Percentiles rank a stretch among this genome's conserved stretches.
Evolutionary conservation across 345 rosid species (phyloP).

Genomic region (Dipteronia sinensis): DNA sequence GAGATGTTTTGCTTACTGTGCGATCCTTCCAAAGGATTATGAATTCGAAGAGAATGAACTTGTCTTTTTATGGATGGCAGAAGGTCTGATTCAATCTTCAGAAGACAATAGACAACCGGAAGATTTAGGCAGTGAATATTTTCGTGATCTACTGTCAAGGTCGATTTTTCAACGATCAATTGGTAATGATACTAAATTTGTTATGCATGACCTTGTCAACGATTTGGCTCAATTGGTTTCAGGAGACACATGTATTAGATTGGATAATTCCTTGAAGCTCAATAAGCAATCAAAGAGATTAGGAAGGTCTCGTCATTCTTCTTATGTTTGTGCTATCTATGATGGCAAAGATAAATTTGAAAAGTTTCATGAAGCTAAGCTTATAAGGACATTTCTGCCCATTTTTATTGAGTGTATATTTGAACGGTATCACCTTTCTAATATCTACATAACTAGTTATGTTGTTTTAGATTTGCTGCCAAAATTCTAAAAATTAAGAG

Average conservation of each 20-base stretch:
- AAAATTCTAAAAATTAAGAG: background rate
- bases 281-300: background rate
- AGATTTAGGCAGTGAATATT: conserved; percentile 20
- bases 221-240: conserved; percentile 21
- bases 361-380: background rate
- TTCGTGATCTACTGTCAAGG: conserved; percentile 14
- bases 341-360: conserved; percentile 1
- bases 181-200: background rate
- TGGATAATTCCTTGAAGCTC: background rate
- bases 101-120: background rate
- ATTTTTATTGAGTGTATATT: background rate
- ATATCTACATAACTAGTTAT: background rate
- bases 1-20: conserved; percentile 27
- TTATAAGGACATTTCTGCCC: background rate
- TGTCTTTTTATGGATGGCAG: conserved; percentile 28
- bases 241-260: background rate
- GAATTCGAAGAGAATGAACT: conserved; percentile 25
- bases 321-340: background rate
- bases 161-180: conserved; percentile 22
- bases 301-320: background rate
- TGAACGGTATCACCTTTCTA: background rate
- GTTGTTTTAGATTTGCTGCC: background rate
- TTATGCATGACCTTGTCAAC: conserved; percentile 23
- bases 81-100: conserved; percentile 14
- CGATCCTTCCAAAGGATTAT: conserved; percentile 24